These are phyloP conservation scores for Gymnopilus dilepis DNA, from an alignment of 768 basidiomycete species.

Conservation along the genomic window DNA sequence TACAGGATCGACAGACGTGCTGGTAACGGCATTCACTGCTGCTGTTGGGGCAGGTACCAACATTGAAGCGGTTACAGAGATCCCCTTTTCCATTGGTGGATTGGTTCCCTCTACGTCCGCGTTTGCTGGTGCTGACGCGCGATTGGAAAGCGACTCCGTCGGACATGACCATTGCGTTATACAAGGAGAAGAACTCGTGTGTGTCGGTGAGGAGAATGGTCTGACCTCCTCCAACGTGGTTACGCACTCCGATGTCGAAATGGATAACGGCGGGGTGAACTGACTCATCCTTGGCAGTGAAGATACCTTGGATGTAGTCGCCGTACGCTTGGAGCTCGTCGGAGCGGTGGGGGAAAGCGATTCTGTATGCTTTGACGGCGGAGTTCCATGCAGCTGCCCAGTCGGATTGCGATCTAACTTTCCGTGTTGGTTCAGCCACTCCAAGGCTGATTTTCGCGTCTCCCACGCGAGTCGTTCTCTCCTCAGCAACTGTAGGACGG, in stretches of 20 bases:
- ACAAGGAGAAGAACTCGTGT: not conserved
- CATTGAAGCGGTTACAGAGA: conserved; percentile 30
- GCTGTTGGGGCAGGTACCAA: conserved; percentile 13
- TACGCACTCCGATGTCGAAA: conserved; percentile 36
- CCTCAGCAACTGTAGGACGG: conserved; percentile 5
- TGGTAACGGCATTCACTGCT: conserved; percentile 16
- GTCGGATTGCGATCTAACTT: not conserved
- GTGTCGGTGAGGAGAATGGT: conserved; percentile 29
- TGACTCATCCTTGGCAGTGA: too few relatives aligned
- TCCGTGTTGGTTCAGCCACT: conserved; percentile 1
- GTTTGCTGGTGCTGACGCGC: not conserved
- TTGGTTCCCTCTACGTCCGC: not conserved
- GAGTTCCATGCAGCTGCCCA: not conserved
- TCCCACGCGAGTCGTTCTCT: too few relatives aligned
- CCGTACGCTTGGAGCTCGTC: conserved; percentile 29
- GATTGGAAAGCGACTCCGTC: conserved; percentile 6
- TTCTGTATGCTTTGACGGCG: conserved; percentile 21
- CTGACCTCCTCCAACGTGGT: conserved; percentile 24
- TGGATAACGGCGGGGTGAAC: conserved; percentile 26
- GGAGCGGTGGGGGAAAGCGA: conserved; percentile 32
- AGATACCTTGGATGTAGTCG: too few relatives aligned
- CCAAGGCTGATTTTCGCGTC: not conserved
- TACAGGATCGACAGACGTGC: conserved; percentile 29
- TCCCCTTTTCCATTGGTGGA: not conserved
- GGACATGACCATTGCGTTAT: not conserved